Percentiles rank a stretch among this genome's conserved stretches.
Conservation (phyloP, 495 filamentous ascomycete genomes). For the Penicillium dipodomyicola region DNA sequence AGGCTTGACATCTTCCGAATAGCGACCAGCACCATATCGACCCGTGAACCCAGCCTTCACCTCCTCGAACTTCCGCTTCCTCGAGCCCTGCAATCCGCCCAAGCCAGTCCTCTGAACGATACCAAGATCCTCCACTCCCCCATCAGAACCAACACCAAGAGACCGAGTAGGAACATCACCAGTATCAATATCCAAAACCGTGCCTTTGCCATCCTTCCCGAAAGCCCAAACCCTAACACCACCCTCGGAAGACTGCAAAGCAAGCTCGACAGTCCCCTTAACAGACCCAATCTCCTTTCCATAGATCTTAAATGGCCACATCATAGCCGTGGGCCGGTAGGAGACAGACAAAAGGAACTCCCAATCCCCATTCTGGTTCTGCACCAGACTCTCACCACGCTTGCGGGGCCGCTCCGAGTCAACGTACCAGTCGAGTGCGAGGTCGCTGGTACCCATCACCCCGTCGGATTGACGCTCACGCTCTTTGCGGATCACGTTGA, state of each 20-base stretch:
- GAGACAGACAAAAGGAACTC: conserved; percentile 39
- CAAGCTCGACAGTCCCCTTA: conserved; percentile 37
- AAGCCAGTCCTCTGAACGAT: conserved; percentile 17
- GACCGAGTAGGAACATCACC: conserved; percentile 9
- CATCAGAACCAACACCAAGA: conserved; percentile 22
- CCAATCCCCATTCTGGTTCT: conserved; percentile 42
- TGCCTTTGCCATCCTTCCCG: conserved; percentile 29
- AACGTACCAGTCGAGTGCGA: conserved; percentile 35
- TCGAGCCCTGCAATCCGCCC: conserved; percentile 12
- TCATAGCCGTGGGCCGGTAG: conserved; percentile 36
- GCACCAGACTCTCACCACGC: conserved; percentile 33
- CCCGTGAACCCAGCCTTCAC: conserved; percentile 26
- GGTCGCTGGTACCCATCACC: conserved; percentile 38
- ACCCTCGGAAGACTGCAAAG: conserved; percentile 36
- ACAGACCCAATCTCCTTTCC: conserved; percentile 44
- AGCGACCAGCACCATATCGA: conserved; percentile 24
- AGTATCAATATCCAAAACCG: conserved; percentile 41
- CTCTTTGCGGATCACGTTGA: conserved; percentile 44
- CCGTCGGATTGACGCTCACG: conserved; percentile 35
- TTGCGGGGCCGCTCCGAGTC: conserved; percentile 31
- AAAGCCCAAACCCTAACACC: conserved; percentile 45
- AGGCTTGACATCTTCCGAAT: conserved; percentile 17
- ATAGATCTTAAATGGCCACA: conserved; percentile 45
- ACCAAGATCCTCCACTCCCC: conserved; percentile 24
- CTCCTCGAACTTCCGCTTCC: conserved; percentile 35